Evolutionary conservation across 2,329 filamentous ascomycete genomes (phyloP), one percentile per base, ranked within the genome.

Genomic region (Diplodia seriata): DNA sequence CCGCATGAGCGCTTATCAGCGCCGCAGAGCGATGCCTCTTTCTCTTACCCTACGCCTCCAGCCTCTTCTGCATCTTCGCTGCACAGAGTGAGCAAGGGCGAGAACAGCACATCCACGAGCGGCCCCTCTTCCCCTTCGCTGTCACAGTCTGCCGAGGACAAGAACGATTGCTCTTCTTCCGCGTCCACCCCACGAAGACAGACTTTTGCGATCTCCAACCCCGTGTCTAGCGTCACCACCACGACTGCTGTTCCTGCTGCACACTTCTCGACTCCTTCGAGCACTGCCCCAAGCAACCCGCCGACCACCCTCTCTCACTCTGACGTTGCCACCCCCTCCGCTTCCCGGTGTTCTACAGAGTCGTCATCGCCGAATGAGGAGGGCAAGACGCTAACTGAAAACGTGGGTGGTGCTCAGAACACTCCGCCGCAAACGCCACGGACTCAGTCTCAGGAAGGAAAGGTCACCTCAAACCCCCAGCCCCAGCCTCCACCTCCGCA

Each of bases 351-450:
- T 80, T 76, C 79, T 72, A 79, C 80, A 75, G 75, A 86, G 78
- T 89, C 87, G 78, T 89, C 87, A 81, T 85, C 86, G 79, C 88
- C 89, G 77, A 83, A 87, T 84, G 85, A 87, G 81, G 86, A 87
- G 83, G 85, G 91, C 80, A 91, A 88, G 85, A 91, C 90, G 91
- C 94, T 97, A 93, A 97, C 93, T 88, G 86, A 89, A 86, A 87
- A 84, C 81, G 84, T 81, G 80, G 81, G 78, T 79, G 79, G 82
- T 75, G 80, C 79, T 81, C 78, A 88, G 85, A 97, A 93, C 84
- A 95, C 92, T 74, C 91, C 93, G 73, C 90, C 93, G 70, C 94
- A 94, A 73, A 96, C 94, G 67, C 94, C 93, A 71, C 90, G 94
- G 81, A 91, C 94, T 69, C 88, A 94, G 75, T 97, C 93, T 68